phyloP scores from a whole-genome alignment of 1,284 basidiomycete species.

The Rhodofomes roseus region DNA sequence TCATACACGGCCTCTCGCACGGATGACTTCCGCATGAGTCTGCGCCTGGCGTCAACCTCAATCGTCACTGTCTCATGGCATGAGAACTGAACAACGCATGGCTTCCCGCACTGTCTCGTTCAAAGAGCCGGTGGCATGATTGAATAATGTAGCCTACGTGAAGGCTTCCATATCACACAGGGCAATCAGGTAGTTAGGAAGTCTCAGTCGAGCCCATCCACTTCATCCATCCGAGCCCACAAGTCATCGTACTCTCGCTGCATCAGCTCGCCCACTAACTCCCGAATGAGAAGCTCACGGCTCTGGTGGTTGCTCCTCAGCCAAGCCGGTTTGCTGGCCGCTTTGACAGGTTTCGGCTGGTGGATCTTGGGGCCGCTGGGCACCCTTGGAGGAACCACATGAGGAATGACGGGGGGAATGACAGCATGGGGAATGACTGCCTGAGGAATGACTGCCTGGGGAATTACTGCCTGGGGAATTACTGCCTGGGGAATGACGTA shows the following conservation, averaged over 20 bases:
- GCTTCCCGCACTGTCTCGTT: too few species aligned
- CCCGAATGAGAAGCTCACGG: not conserved
- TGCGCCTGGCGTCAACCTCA: too few species aligned
- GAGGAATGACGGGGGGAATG: not conserved
- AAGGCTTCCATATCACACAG: too few species aligned
- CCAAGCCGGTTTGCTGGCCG: not conserved
- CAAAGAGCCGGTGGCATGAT: too few species aligned
- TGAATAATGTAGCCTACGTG: too few species aligned
- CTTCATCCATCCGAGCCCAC: not conserved
- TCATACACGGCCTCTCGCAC: too few species aligned
- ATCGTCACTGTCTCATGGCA: too few species aligned
- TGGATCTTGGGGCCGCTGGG: not conserved
- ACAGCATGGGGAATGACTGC: not conserved
- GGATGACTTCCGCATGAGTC: too few species aligned
- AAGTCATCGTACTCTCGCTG: not conserved
- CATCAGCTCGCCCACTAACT: not conserved
- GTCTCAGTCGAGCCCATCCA: not conserved
- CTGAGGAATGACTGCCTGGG: not conserved
- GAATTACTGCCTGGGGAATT: not conserved
- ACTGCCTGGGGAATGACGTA: not conserved
- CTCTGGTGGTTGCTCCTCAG: not conserved
- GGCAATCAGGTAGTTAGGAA: not conserved
- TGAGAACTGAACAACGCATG: too few species aligned
- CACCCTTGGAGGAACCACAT: not conserved
- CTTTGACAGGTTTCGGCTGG: not conserved